Conservation (phyloP, 192 early-diverging fungal genomes). For the Coemansia reversa region DNA sequence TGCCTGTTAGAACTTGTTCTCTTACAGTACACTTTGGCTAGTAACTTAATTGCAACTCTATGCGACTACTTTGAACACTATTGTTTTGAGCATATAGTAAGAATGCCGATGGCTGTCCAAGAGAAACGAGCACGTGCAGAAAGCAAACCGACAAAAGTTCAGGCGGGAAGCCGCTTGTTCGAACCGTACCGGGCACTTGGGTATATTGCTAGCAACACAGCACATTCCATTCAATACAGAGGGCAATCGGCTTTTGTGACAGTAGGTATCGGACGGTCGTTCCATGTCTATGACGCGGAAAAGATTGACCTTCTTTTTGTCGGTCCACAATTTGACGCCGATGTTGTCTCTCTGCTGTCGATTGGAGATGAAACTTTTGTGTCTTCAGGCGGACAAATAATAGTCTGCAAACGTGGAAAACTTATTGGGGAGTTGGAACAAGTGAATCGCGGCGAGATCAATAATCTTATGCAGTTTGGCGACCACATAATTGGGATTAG, state of each 20-base stretch:
- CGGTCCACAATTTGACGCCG: slow-evolving; percentile 63
- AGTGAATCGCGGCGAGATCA: slow-evolving; percentile 52
- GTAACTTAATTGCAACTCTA: not conserved
- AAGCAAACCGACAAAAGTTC: not conserved
- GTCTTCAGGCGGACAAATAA: slow-evolving; percentile 63
- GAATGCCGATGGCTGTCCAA: slow-evolving; percentile 13
- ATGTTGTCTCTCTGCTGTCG: slow-evolving; percentile 72
- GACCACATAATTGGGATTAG: slow-evolving; percentile 72
- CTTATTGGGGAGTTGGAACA: slow-evolving; percentile 18
- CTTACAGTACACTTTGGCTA: not conserved
- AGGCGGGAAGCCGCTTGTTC: slow-evolving; percentile 60
- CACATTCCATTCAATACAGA: slow-evolving; percentile 75
- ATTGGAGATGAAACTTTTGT: slow-evolving; percentile 72
- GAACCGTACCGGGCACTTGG: slow-evolving; percentile 91
- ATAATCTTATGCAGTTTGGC: slow-evolving; percentile 71
- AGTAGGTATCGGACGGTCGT: slow-evolving; percentile 83
- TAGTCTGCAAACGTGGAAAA: slow-evolving; percentile 64
- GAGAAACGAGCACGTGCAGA: slow-evolving; percentile 36
- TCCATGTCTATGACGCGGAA: slow-evolving; percentile 83
- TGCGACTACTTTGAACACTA: not conserved
- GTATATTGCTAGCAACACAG: slow-evolving; percentile 78
- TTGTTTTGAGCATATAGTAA: not conserved
- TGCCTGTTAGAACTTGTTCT: no score
- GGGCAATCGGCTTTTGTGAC: slow-evolving; percentile 80
- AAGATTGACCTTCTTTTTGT: slow-evolving; percentile 81